These are phyloP conservation scores for Citrus sp. DNA, from an alignment of 345 rosid genomes.

Conservation along the genomic window DNA sequence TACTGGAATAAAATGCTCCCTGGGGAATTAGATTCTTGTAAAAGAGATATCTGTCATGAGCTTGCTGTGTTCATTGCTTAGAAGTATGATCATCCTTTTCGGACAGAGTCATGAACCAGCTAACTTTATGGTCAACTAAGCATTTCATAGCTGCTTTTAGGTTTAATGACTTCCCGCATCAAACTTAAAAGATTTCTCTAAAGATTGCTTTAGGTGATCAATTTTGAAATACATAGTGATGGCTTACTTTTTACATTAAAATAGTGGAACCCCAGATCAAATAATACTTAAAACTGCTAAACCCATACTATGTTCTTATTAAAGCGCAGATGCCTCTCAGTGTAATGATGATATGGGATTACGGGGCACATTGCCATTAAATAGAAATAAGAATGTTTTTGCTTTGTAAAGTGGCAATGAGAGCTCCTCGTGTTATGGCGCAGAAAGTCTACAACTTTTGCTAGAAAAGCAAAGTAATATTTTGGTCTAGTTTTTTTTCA, in stretches of 20 bases:
- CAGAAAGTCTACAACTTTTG: conserved; percentile 19
- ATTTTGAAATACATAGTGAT: neutral
- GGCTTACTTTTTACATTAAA: neutral
- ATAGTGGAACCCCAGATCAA: neutral
- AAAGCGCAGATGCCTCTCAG: conserved; percentile 1
- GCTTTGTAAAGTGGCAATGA: conserved; percentile 1
- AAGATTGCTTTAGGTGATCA: neutral
- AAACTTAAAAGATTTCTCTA: neutral
- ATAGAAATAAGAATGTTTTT: neutral
- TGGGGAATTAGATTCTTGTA: neutral
- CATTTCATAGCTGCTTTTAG: neutral
- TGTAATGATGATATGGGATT: conserved; percentile 19
- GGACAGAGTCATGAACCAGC: neutral
- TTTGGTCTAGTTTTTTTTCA: neutral
- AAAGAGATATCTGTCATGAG: neutral
- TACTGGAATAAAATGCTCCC: neutral
- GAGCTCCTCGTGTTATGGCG: conserved; percentile 17
- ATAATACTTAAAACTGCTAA: neutral
- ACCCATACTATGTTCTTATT: neutral
- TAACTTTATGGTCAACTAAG: neutral
- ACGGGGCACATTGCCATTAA: conserved; percentile 7
- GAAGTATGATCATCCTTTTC: neutral
- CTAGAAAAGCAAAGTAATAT: neutral
- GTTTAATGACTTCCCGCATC: too few species aligned
- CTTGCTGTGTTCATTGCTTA: neutral